Evolutionary conservation across 108 stramenopile genomes (phyloP).

Genomic region (Epipyxis sp.): DNA sequence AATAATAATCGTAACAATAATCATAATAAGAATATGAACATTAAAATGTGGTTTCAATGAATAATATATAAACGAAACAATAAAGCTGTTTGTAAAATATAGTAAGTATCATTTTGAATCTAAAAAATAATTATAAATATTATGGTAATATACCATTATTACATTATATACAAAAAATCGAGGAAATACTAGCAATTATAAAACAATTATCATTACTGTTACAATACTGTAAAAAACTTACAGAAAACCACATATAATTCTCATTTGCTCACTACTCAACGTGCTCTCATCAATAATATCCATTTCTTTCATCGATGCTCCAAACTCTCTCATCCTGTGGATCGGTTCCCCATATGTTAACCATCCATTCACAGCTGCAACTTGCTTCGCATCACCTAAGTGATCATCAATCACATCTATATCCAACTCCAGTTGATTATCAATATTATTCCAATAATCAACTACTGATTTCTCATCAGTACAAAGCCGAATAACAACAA

Average conservation of each 20-base stretch:
- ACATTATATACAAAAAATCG: no score
- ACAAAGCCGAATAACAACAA: conserved; percentile 19
- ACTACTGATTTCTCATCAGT: conserved; percentile 2
- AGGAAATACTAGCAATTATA: no score
- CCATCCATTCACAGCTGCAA: not conserved
- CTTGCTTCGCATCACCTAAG: conserved; percentile 19
- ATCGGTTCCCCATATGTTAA: conserved; percentile 23
- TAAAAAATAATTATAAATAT: no score
- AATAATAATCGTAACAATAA: no score
- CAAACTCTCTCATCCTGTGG: conserved; percentile 11
- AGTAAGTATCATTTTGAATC: not conserved
- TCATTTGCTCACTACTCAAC: conserved; percentile 6
- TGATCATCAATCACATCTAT: conserved; percentile 21
- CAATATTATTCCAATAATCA: conserved; percentile 19
- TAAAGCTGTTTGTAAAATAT: not conserved
- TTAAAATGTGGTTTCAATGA: no score
- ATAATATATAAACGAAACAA: not conserved
- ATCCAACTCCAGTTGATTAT: conserved; percentile 18
- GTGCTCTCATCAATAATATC: conserved; percentile 25
- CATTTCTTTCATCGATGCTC: conserved; percentile 15
- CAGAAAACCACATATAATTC: not conserved
- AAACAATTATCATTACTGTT: no score
- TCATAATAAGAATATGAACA: no score
- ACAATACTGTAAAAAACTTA: no score
- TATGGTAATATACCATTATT: no score